Base-by-base conservation (phyloP, 495 filamentous ascomycete species). In the Podospora bellae-mahoneyi region DNA sequence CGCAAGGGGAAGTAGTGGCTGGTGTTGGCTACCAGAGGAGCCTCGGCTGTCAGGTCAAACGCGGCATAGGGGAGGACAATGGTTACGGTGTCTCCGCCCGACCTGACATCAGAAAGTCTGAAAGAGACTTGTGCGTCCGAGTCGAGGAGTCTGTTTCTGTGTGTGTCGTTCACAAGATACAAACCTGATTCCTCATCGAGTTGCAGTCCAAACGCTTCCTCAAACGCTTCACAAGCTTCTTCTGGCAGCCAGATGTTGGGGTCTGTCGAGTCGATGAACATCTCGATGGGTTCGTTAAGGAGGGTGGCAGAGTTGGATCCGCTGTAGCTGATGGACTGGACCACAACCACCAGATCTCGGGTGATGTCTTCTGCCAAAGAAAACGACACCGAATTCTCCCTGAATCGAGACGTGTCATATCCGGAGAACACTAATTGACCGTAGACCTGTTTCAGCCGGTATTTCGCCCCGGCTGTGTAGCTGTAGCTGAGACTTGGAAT, bases 361-460 rank as follows among this genome's bases (percentile, higher is more conserved):
- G 80, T 77, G 34, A 80, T 72, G 68, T 87, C 83, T 0, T 75
- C 77, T 1, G 79, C 79, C 75, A 87, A 84, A 13, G 72, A 75
- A 65, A 87, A 84, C 6, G 77, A 77, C 28, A 84, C 67, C 53
- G 81, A 68, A 69, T 85, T 87, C 5, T 82, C 76, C 9, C 73
- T 73, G 70, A 85, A 86, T 19, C 82, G 76, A 1, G 84, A 81
- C 4, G 77, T 66, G 70, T 88, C 86, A 68, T 87, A 86, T 4
- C 86, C 86, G 7, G 85, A 86, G 48, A 88, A 80, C 5, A 85
- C 86, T 16, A 88, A 74, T 61, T 82, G 83, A n/a, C 78, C 81
- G 58, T 83, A 80, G 4, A 85, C 82, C 57, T 79, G 75, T 60
- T 82, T 82, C n/a, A 83, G 73, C 77, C 81, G 81, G 70, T 88